Base-by-base conservation (phyloP, 2,329 filamentous ascomycete species). In the Teratosphaeria pseudoeucalypti region DNA sequence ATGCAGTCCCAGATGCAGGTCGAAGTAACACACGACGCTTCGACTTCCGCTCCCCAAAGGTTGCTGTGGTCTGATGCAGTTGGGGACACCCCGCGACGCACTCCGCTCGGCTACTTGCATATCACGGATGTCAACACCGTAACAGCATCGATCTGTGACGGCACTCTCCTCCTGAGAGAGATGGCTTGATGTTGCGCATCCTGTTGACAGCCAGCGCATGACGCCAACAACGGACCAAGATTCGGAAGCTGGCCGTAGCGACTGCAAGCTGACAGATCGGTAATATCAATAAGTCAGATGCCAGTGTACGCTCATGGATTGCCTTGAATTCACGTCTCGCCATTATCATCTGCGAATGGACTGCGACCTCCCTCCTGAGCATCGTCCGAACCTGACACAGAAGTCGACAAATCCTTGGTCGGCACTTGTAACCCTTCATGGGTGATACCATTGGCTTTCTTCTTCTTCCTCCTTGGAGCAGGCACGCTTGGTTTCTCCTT, bases 401-500 rank as follows among this genome's bases (percentile, higher is more conserved):
- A 61, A 32, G 39, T 57, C 47, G 60, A 61, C 16, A 60, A 43
- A 26, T 61, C 58, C 23, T 27, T 52, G 27, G 58, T 34, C 53
- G 57, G 60, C 47, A 56, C 57, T 37, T 58, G 54, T 16, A 61
- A 52, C 19, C 11, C 52, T 34, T 27, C 58, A 34, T 56, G 19
- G 9, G 26, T n/a, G 16, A 14, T 54, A 47, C 29, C 54, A 52
- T 57, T 39, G 32, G n/a, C 57, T 11, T 26, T 29, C 34, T 54
- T 61, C 53, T 59, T 63, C 57, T 70, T 75, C 54, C 86, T 81
- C 70, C 89, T 90, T 6, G 89, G 90, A 19, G 90, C 91, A 67
- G 91, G 85, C 26, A 92, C 84, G 0, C 88, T 90, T 0, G 90
- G 90, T 72, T 89, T 91, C 74, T 92, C 90, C 71, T 82, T 89